Evolutionary conservation across 129 eudicot species (phyloP).

Genomic region (Flaveria sonorensis): DNA sequence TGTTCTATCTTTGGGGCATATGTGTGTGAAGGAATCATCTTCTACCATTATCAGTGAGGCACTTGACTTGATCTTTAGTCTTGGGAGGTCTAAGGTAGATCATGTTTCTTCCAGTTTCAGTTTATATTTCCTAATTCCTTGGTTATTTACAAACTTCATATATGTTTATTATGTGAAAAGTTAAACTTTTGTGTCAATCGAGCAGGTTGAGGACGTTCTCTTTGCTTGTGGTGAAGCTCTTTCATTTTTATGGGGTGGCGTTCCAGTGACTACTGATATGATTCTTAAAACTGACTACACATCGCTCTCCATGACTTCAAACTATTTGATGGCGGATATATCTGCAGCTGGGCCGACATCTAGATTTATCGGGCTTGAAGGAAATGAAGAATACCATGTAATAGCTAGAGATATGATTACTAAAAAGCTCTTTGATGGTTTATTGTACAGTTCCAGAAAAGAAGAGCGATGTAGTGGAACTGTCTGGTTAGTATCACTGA

Average conservation of each 20-base stretch:
- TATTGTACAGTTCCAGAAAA: slow-evolving; percentile 80
- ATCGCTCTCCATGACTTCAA: slow-evolving; percentile 86
- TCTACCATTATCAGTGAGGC: slow-evolving; percentile 57
- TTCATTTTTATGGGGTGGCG: slow-evolving; percentile 93
- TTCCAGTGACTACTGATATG: slow-evolving; percentile 82
- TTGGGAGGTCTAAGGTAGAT: slow-evolving; percentile 81
- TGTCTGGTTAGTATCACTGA: slow-evolving; percentile 87
- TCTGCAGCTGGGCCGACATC: slow-evolving; percentile 49
- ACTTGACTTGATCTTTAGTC: slow-evolving; percentile 82
- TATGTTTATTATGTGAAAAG: slow-evolving; percentile 9
- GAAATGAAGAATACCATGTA: slow-evolving; percentile 50
- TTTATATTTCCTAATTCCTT: background rate
- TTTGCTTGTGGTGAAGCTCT: slow-evolving; percentile 99
- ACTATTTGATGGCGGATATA: slow-evolving; percentile 75
- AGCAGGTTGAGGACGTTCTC: slow-evolving; percentile 89
- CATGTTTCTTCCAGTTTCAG: slow-evolving; percentile 4
- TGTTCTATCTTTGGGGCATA: slow-evolving; percentile 83
- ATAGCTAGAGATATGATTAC: slow-evolving; percentile 74
- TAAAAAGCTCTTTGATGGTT: slow-evolving; percentile 81
- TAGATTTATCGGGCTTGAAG: slow-evolving; percentile 40
- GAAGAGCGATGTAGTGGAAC: slow-evolving; percentile 97
- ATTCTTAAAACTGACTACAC: slow-evolving; percentile 78
- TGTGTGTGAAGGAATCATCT: slow-evolving; percentile 74
- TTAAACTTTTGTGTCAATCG: slow-evolving; percentile 19
- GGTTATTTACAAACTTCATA: background rate